Base-by-base conservation (phyloP, 2,329 filamentous ascomycete genomes). In the Beauveria sp. region DNA sequence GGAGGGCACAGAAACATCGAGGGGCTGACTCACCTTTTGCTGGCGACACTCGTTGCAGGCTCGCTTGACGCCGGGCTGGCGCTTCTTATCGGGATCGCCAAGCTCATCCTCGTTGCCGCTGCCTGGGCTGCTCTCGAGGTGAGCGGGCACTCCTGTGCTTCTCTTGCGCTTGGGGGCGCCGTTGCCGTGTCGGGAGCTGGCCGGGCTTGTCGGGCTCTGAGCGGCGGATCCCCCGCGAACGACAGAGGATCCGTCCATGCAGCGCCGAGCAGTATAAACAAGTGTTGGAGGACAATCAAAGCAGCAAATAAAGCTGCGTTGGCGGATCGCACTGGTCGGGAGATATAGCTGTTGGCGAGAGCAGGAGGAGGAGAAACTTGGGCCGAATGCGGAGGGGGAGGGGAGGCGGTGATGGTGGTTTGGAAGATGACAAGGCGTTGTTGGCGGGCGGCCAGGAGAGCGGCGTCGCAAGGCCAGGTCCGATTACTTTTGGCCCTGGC, bases 11-110 rank as follows among this genome's bases (percentile, higher is more conserved):
- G 20, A 24, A 40, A 37, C 34, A 37, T 5, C 5, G 59, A 28
- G 34, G 54, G 16, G 16, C 63, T 66, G 71, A 80, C 78, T 81
- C 76, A 91, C 89, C 80, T 93, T 93, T 75, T 93, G 90, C 75
- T 93, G 90, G 64, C 89, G 83, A 71, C 89, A 93, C 73, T 93
- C 89, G 70, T 92, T 92, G 75, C 90, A 93, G 6, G 90, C 90
- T 68, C 90, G 82, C 77, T 93, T 91, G 54, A 88, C 86, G 59
- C 85, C 85, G 28, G 86, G 85, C 66, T 87, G 84, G 63, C 85
- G 80, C 73, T 84, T 85, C 74, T 83, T 84, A 67, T 86, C 83
- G 52, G 78, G 73, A 57, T 82, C 79, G 54, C 77, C 75, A 55
- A 77, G 72, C 61, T 85, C 79, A 30, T 85, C 83, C 62, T 85